Evolutionary conservation across 495 filamentous ascomycete species (phyloP), one percentile per base, ranked within the genome.

Genomic region (Diplogelasinospora grovesii): DNA sequence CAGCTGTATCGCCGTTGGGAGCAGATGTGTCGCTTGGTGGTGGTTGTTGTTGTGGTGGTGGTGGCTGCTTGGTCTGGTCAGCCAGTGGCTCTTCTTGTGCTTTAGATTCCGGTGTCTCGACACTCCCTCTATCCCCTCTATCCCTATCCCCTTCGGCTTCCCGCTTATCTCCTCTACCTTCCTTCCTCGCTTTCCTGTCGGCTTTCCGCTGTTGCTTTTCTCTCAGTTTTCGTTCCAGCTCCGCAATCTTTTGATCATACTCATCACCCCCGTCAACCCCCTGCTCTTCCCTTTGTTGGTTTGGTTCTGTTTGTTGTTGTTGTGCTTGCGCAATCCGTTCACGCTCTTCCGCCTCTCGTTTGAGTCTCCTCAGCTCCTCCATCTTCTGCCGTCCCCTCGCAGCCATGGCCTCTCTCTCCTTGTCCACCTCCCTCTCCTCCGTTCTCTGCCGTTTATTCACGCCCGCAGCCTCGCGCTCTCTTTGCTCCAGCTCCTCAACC

Each of bases 311-410:
- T 29, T 27, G 28, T 44, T 36, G 33, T 52, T 44, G 37, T 36
- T 35, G 23, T 52, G 52, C 34, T 45, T 41, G 8, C 37, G 43
- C 49, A 15, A 49, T 13, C 29, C 50, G 40, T 36, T 68, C 68
- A 35, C 66, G 53, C 35, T 52, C 59, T 48, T 67, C 64, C 0
- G 68, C 68, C 45, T 67, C 63, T 34, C 57, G 51, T 52, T 49
- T 56, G 39, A 57, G n/a, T 20, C 58, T 36, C 43, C 46, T 50
- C 42, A 55, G 48, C 52, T 65, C 62, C 38, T 64, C 61, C 36
- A 59, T 24, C 39, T 53, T 59, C 7, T 43, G 48, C 39, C 46
- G 34, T 9, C 57, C 57, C 21, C 46, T 30, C 26, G 45, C 49
- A 8, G 41, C 39, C 47, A 56, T 56, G 3, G 46, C 53, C 21